Percentiles rank a stretch among this genome's conserved stretches.
These are phyloP conservation scores for Thuidium tamariscinum DNA, from an alignment of 225 moss, liverwort and hornwort species.

Conservation along the genomic window DNA sequence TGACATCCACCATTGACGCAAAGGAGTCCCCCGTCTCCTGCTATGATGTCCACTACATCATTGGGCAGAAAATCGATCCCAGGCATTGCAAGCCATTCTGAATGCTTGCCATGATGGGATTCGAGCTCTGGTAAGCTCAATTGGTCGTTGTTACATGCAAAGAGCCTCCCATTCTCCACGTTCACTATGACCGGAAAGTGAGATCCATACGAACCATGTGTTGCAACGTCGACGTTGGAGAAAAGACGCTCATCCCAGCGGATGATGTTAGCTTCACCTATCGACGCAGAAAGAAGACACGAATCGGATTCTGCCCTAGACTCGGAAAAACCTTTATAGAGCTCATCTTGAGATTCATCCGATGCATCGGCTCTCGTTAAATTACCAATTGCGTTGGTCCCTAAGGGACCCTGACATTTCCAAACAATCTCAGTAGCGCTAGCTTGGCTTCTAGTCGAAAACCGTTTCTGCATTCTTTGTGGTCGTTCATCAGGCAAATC, in stretches of 20 bases:
- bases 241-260: not conserved
- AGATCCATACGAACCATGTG: not conserved
- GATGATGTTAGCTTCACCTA: not conserved
- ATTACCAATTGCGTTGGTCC: not conserved
- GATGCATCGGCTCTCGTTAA: not conserved
- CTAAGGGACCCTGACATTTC: not conserved
- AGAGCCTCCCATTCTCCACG: constrained; percentile 14
- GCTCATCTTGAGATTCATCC: not conserved
- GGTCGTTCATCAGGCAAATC: constrained; percentile 9
- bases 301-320: not conserved
- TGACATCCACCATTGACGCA: constrained; percentile 39
- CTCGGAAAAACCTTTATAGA: not conserved
- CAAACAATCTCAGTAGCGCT: not conserved
- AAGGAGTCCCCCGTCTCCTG: constrained; percentile 35
- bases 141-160: constrained; percentile 23
- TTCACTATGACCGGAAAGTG: constrained; percentile 29
- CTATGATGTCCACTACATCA: constrained; percentile 24
- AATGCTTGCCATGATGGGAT: not conserved
- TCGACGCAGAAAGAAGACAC: not conserved
- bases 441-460: not conserved
- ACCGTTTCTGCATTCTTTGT: not conserved
- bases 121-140: not conserved
- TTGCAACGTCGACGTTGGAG: not conserved
- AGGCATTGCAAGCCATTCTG: constrained; percentile 36
- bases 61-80: constrained; percentile 23